Base-by-base conservation (phyloP, 2,329 filamentous ascomycete species). In the Aspergillus transmontanensis region DNA sequence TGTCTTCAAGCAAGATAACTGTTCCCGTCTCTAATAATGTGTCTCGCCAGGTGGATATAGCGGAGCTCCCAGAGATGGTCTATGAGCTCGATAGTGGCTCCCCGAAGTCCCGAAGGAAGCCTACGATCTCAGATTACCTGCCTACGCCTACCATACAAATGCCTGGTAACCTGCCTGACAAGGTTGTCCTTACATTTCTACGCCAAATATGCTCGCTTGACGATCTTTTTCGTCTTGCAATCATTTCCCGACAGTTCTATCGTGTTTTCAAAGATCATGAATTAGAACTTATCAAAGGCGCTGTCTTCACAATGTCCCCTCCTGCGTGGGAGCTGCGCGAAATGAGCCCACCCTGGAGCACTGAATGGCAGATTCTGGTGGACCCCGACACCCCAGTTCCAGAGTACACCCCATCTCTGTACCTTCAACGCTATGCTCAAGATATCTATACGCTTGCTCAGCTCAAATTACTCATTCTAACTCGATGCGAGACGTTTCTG, bases 261-360 rank as follows among this genome's bases (percentile, higher is more conserved):
- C 78, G 78, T 4, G 81, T 86, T 0, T 89, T 86, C 75, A 87
- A 87, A 70, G 76, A 79, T 23, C 79, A 87, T 68, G 85, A 88
- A 67, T 75, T 88, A 54, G 71, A 78, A 0, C 76, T 88, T 3
- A 81, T 88, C 60, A 84, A 83, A 57, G 76, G 74, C 6, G 80
- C 84, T 0, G 71, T 86, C 4, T 81, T 78, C 58, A 83, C 81
- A 54, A 82, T 84, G 77, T 88, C 85, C 2, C 81, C 85, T 6
- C 80, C 87, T 1, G 86, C 85, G 0, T 88, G 85, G 85, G 87
- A 89, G 68, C 77, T 86, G 56, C 82, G 85, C 16, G 85, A 89
- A 68, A 84, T 86, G 74, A 83, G 82, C 55, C 83, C 83, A 39
- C 84, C 85, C 1, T 82, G 81, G 68, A 77, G 79, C 59, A 79